Percentiles rank a stretch among this genome's conserved stretches.
Conservation (phyloP, 225 moss, liverwort and hornwort species). For the Rhytidiadelphus loreus region DNA sequence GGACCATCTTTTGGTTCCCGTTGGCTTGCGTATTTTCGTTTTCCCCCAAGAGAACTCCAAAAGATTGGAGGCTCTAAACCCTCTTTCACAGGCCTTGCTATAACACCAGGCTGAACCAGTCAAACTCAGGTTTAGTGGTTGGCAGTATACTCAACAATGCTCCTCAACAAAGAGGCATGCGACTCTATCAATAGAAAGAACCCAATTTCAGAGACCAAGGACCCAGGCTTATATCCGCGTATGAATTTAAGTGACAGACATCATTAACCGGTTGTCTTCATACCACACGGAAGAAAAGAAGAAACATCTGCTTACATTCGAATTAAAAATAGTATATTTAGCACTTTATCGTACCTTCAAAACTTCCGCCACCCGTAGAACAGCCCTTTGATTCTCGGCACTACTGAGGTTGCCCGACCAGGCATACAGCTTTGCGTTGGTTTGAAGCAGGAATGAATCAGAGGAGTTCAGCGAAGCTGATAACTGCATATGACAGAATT, state of each 20-base stretch:
- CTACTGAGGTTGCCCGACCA: constrained; percentile 80
- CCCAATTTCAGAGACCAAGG: not conserved
- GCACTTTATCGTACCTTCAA: constrained; percentile 47
- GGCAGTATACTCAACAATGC: not conserved
- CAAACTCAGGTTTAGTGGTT: constrained; percentile 1
- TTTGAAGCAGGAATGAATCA: constrained; percentile 75
- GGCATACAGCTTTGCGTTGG: constrained; percentile 66
- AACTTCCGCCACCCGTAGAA: constrained; percentile 53
- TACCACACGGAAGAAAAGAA: not conserved
- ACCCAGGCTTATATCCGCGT: not conserved
- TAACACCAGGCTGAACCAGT: constrained; percentile 36
- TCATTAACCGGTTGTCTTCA: not conserved
- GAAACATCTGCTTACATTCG: not conserved
- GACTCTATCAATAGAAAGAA: not conserved
- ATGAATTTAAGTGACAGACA: not conserved
- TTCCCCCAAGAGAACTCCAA: constrained; percentile 94
- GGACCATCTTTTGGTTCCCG: constrained; percentile 54
- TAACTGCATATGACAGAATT: constrained; percentile 29
- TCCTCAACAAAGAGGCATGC: not conserved
- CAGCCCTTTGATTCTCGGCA: constrained; percentile 67
- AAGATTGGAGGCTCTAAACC: constrained; percentile 81
- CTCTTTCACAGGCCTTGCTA: constrained; percentile 76
- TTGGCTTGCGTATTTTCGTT: constrained; percentile 64
- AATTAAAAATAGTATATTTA: not conserved
- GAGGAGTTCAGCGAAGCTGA: constrained; percentile 77